Conservation (phyloP, 768 basidiomycete species). For the Mycena polygramma region DNA sequence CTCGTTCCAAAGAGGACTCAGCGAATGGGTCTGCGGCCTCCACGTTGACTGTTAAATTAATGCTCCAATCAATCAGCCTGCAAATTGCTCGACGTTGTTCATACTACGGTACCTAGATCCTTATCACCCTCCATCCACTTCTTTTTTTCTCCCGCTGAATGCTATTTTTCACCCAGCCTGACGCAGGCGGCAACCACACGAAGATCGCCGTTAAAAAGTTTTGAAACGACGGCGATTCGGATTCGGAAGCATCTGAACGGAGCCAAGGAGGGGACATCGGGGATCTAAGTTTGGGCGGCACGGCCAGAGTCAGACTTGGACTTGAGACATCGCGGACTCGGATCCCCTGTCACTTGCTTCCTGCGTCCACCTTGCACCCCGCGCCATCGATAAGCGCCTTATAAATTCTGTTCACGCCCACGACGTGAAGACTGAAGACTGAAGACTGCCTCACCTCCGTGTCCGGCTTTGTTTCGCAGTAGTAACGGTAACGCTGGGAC, state of each 20-base stretch:
- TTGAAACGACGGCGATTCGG: background rate
- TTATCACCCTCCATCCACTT: too few relatives aligned
- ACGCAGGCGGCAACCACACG: too few relatives aligned
- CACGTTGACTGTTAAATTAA: too few relatives aligned
- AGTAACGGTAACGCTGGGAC: background rate
- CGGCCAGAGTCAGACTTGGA: too few relatives aligned
- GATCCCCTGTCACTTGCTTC: conserved; percentile 16
- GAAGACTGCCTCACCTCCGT: conserved; percentile 9
- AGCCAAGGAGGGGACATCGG: conserved; percentile 5
- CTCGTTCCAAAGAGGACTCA: too few relatives aligned
- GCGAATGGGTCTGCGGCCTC: too few relatives aligned
- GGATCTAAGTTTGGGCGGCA: background rate
- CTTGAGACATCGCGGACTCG: too few relatives aligned
- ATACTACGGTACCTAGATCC: too few relatives aligned
- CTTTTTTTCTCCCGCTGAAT: too few relatives aligned
- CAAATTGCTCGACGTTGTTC: too few relatives aligned
- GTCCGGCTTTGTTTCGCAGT: background rate
- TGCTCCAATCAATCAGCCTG: too few relatives aligned
- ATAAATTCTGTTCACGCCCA: background rate
- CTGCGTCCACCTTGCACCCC: background rate
- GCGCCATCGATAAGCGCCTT: conserved; percentile 5
- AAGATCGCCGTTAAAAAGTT: background rate
- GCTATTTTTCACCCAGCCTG: too few relatives aligned
- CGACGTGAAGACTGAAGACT: conserved; percentile 3
- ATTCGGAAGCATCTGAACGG: background rate